Base-by-base conservation (phyloP, 257 asterid genomes). In the Solanum chiquidenum region DNA sequence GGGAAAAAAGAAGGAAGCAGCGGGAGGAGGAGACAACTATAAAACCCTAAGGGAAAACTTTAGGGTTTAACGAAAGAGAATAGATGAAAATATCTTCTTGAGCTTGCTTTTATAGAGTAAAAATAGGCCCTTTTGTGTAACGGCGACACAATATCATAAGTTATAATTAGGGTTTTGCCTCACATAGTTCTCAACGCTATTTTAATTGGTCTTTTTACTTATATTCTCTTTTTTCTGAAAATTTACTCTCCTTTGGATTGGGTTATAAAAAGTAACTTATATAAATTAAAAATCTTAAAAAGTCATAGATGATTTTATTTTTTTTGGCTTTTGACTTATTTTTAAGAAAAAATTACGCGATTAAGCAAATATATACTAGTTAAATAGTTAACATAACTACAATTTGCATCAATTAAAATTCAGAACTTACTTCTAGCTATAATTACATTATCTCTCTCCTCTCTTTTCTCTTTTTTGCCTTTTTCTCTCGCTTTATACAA, bases 51-150 rank as follows among this genome's bases (percentile, higher is more conserved):
- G 23, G 25, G 20, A 29, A 13, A 49, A 46, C 40, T 82, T 52
- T 86, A 87, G 92, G 91, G 90, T 88, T 90, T 79, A 72, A 83
- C 86, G 86, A 42, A 21, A 31, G 83, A 29, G 21, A 9, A 18
- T 60, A 6, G 9, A 34, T 20, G 37, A 44, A 49, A 76, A 82
- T 82, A 82, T 29, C 34, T 49, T 49, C 27, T 49, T 49, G 16
- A 82, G 69, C 44, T 82, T 29, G 31, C 1, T 82, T 82, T 46
- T 82, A 82, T 82, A 82, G 86, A 31, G 86, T n/a, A 82, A 49
- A 49, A 5, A 14, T 18, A 18, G 69, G 37, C 85, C 42, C 23
- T 18, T 60, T 82, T 31, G 31, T 49, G 69, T 31, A 29, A 82
- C 86, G 86, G 86, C 86, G 86, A 82, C 69, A 82, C 5, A 12